A percentile compares a stretch with the other conserved stretches of the same genome.
These are phyloP conservation scores for Calonectria pauciramosa DNA, from an alignment of 2,329 filamentous ascomycete species.

Conservation along the genomic window DNA sequence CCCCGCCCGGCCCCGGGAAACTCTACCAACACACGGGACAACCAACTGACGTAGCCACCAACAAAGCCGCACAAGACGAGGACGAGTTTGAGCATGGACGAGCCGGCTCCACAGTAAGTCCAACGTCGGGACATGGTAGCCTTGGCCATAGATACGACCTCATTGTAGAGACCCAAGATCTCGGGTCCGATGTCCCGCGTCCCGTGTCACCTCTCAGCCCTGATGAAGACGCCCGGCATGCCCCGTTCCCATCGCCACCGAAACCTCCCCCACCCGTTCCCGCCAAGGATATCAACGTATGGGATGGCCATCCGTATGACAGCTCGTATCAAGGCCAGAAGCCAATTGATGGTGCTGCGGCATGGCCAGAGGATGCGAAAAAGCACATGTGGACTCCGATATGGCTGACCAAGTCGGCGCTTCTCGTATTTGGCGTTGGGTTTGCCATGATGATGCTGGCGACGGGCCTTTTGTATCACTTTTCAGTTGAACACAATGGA, in stretches of 20 bases:
- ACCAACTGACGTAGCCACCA: conserved; percentile 10
- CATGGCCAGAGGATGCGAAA: conserved; percentile 23
- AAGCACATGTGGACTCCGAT: conserved; percentile 39
- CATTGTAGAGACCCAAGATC: conserved; percentile 23
- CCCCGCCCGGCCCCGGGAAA: not conserved
- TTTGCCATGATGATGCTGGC: conserved; percentile 39
- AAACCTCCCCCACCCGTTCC: not conserved
- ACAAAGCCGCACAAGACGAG: conserved; percentile 27
- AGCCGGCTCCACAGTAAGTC: conserved; percentile 13
- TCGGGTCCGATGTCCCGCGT: conserved; percentile 6
- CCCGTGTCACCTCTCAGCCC: conserved; percentile 20
- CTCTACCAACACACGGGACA: not conserved
- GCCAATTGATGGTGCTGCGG: not conserved
- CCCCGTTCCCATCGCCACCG: conserved; percentile 6
- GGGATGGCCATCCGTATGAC: conserved; percentile 5
- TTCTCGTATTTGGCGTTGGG: conserved; percentile 34
- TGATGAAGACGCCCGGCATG: conserved; percentile 27
- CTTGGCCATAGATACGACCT: conserved; percentile 28
- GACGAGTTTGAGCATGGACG: conserved; percentile 27
- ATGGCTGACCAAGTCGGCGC: conserved; percentile 34
- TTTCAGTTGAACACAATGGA: conserved; percentile 37
- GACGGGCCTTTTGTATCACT: conserved; percentile 37
- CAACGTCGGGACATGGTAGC: conserved; percentile 23
- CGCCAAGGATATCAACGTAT: conserved; percentile 18
- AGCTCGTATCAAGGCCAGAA: conserved; percentile 4